Percentiles rank a stretch among this genome's conserved stretches.
Evolutionary conservation across 331 rosid species (phyloP).

Genomic region (Phaseolus coccineus): DNA sequence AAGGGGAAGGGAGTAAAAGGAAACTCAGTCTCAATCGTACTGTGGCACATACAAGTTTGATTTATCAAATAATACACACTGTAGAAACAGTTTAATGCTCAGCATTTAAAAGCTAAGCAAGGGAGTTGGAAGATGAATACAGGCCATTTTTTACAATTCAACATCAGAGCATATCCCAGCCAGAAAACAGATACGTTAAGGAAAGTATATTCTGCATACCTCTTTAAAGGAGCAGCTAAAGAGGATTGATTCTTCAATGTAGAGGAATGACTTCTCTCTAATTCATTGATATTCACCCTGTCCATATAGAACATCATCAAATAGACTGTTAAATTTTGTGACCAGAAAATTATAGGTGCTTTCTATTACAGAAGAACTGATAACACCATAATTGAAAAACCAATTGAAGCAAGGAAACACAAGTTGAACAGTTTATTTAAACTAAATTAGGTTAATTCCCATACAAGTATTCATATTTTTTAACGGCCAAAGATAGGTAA

Average conservation of each 20-base stretch:
- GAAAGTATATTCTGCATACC: conserved; percentile 54
- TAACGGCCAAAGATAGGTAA: neutral
- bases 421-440: neutral
- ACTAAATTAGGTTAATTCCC: conserved; percentile 8
- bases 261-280: conserved; percentile 52
- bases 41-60: neutral
- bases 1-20: too few relatives aligned
- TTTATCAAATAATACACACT: neutral
- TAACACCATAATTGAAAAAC: neutral
- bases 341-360: neutral
- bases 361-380: neutral
- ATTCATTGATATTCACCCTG: conserved; percentile 62
- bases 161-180: conserved; percentile 12
- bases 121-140: conserved; percentile 1
- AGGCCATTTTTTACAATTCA: neutral
- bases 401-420: conserved; percentile 11
- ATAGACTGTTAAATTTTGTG: neutral
- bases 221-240: conserved; percentile 69
- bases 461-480: neutral
- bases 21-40: neutral
- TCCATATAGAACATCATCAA: conserved; percentile 36
- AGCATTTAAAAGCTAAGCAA: neutral
- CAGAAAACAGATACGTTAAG: neutral
- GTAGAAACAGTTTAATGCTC: neutral
- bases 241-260: conserved; percentile 55